Percentiles rank a stretch among this genome's conserved stretches.
Conservation (phyloP, 371 early-diverging fungal genomes). For the Rhizomucor pusillus region DNA sequence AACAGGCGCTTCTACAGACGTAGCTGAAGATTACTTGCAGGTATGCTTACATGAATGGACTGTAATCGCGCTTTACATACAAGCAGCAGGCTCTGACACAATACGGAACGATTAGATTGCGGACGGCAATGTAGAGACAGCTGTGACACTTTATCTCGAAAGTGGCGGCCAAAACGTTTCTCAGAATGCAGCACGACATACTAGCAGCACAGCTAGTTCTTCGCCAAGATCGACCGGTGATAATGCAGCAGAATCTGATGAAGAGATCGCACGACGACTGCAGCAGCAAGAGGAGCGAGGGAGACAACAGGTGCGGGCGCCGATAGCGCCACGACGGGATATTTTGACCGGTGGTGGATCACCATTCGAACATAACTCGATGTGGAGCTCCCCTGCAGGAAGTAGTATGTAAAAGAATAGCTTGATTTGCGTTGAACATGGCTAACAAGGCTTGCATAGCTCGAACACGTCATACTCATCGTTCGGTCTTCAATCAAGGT, state of each 20-base stretch:
- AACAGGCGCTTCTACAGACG: slow-evolving; percentile 36
- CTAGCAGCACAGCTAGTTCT: slow-evolving; percentile 2
- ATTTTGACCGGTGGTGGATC: slow-evolving; percentile 60
- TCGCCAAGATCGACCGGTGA: slow-evolving; percentile 3
- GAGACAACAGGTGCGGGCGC: slow-evolving; percentile 58
- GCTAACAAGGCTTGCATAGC: neutral
- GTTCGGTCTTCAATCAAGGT: slow-evolving; percentile 49
- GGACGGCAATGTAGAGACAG: slow-evolving; percentile 41
- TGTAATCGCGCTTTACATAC: too few relatives aligned
- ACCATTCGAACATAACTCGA: slow-evolving; percentile 6
- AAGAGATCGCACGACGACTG: slow-evolving; percentile 52
- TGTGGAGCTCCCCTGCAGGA: slow-evolving; percentile 7
- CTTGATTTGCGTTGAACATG: too few relatives aligned
- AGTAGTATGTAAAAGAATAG: too few relatives aligned
- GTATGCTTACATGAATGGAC: too few relatives aligned
- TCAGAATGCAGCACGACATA: neutral
- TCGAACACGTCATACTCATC: slow-evolving; percentile 7
- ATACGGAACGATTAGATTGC: too few relatives aligned
- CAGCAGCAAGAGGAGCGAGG: slow-evolving; percentile 41
- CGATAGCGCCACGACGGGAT: slow-evolving; percentile 74
- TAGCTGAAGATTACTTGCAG: slow-evolving; percentile 38
- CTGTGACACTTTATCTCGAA: slow-evolving; percentile 38
- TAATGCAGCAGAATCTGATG: slow-evolving; percentile 33
- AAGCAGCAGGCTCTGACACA: too few relatives aligned
- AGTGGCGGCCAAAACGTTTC: slow-evolving; percentile 18